These are phyloP conservation scores for Moelleriella libera DNA, from an alignment of 2,329 filamentous ascomycete species.

Conservation along the genomic window DNA sequence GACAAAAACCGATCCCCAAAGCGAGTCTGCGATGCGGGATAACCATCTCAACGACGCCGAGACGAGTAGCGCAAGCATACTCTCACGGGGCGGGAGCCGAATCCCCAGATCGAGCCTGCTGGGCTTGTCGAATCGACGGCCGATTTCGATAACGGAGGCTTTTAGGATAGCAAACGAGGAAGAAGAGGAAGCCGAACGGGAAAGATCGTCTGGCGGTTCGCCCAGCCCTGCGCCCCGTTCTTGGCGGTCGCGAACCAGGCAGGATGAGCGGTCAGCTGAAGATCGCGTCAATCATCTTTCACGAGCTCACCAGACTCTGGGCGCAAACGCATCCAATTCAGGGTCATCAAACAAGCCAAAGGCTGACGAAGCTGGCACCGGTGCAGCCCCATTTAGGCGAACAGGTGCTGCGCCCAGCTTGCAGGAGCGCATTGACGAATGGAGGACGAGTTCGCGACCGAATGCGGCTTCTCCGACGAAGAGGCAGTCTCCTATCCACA, in stretches of 20 bases:
- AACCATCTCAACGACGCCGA: too few species aligned
- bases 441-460: slow-evolving; percentile 3
- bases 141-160: slow-evolving; percentile 28
- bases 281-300: background rate
- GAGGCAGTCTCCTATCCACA: slow-evolving; percentile 1
- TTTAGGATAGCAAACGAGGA: slow-evolving; percentile 19
- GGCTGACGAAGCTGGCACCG: background rate
- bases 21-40: background rate
- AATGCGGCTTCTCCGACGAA: background rate
- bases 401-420: background rate
- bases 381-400: background rate
- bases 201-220: slow-evolving; percentile 24
- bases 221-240: slow-evolving; percentile 36
- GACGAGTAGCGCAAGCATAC: too few species aligned
- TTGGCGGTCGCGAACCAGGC: slow-evolving; percentile 16
- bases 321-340: background rate
- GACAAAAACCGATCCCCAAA: slow-evolving; percentile 11
- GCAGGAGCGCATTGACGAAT: slow-evolving; percentile 4
- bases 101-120: slow-evolving; percentile 16
- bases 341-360: too few species aligned
- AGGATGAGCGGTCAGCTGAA: background rate
- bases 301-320: background rate
- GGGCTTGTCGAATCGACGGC: slow-evolving; percentile 14
- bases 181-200: slow-evolving; percentile 12
- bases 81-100: slow-evolving; percentile 13